Percentiles rank a stretch among this genome's conserved stretches.
phyloP scores from a whole-genome alignment of 1,284 basidiomycete genomes.

The Porodaedalea pini region DNA sequence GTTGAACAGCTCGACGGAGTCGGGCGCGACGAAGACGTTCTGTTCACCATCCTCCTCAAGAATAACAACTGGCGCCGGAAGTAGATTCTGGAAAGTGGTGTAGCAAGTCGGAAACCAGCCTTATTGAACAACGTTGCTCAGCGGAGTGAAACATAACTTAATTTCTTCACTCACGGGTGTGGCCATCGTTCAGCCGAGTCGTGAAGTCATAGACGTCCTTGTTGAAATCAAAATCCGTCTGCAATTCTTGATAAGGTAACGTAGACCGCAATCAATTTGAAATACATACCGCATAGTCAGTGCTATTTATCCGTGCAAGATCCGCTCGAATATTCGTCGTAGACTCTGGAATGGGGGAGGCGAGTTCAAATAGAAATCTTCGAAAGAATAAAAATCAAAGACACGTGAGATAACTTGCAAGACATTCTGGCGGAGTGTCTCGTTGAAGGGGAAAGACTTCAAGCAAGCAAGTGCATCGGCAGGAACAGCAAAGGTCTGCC shows the following conservation, averaged over 20 bases:
- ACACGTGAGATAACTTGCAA: constrained; percentile 49
- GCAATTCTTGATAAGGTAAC: neutral
- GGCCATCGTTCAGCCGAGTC: constrained; percentile 59
- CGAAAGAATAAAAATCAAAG: constrained; percentile 64
- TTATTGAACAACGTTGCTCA: constrained; percentile 24
- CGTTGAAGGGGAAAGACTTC: constrained; percentile 53
- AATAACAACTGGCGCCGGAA: constrained; percentile 56
- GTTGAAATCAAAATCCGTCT: constrained; percentile 65
- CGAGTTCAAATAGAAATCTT: constrained; percentile 56
- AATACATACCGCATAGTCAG: constrained; percentile 35
- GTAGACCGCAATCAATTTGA: too few species aligned
- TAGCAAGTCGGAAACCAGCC: constrained; percentile 61
- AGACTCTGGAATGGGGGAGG: constrained; percentile 60
- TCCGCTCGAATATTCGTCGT: constrained; percentile 52
- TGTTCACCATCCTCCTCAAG: constrained; percentile 51
- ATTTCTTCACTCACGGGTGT: constrained; percentile 46
- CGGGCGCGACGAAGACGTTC: constrained; percentile 53
- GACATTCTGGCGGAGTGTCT: constrained; percentile 59
- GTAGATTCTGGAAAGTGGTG: constrained; percentile 51
- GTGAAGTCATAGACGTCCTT: constrained; percentile 53
- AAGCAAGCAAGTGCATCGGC: constrained; percentile 20
- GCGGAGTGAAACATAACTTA: neutral
- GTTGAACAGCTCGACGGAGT: constrained; percentile 47
- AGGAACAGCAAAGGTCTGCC: constrained; percentile 17
- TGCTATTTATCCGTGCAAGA: constrained; percentile 45